A percentile compares a stretch with the other conserved stretches of the same genome.
These are phyloP conservation scores for Ceratocystis harringtonii DNA, from an alignment of 2,329 filamentous ascomycete species.

Conservation along the genomic window DNA sequence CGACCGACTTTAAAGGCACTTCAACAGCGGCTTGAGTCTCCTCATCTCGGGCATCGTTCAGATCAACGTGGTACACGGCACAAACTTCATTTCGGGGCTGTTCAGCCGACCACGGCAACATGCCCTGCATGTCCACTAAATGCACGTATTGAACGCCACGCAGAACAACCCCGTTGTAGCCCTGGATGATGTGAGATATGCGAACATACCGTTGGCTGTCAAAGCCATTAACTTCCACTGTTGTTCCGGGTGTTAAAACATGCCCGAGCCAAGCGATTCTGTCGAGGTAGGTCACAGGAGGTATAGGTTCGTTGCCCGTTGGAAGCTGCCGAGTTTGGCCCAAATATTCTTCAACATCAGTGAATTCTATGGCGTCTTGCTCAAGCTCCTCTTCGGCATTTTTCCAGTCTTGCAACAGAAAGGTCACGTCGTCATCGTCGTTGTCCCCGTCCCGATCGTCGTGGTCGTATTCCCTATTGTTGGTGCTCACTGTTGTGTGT, in stretches of 20 bases:
- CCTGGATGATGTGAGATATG: slow-evolving; percentile 29
- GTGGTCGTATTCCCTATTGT: not conserved
- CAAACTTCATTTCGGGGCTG: slow-evolving; percentile 31
- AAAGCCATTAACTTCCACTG: slow-evolving; percentile 14
- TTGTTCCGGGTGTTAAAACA: not conserved
- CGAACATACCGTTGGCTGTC: slow-evolving; percentile 16
- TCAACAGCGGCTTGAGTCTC: slow-evolving; percentile 30
- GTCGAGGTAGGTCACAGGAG: not conserved
- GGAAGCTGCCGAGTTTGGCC: not conserved
- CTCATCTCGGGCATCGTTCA: slow-evolving; percentile 24
- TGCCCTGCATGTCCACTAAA: slow-evolving; percentile 25
- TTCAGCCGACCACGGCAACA: slow-evolving; percentile 22
- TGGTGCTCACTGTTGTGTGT: not conserved
- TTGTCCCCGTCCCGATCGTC: not conserved
- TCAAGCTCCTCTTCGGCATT: slow-evolving; percentile 15
- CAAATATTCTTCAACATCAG: slow-evolving; percentile 19
- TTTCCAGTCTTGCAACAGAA: slow-evolving; percentile 5
- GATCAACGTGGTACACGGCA: slow-evolving; percentile 28
- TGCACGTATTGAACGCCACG: slow-evolving; percentile 29
- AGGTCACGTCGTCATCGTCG: slow-evolving; percentile 9
- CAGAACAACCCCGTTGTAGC: slow-evolving; percentile 19
- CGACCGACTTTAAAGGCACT: slow-evolving; percentile 27
- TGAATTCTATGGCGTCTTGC: slow-evolving; percentile 26
- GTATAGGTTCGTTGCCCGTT: slow-evolving; percentile 6
- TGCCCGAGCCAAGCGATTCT: not conserved